These are phyloP conservation scores for Pythium oligandrum DNA, from an alignment of 352 stramenopile species.

Conservation along the genomic window DNA sequence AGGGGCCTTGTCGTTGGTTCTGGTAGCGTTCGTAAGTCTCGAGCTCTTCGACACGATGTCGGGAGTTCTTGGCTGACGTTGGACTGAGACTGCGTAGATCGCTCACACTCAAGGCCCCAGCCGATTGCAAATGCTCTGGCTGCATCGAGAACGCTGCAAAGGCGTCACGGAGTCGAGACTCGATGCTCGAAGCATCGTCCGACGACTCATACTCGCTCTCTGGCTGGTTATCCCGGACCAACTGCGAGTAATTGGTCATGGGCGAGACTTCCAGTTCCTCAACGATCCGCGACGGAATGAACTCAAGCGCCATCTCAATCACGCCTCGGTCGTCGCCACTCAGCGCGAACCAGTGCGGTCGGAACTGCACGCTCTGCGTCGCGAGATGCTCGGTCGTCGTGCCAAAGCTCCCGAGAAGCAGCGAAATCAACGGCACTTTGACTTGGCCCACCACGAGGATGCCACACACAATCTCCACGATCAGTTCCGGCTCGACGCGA, in stretches of 20 bases:
- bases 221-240: background rate
- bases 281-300: constrained; percentile 20
- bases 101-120: no score
- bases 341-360: constrained; percentile 41
- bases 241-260: no score
- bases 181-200: no score
- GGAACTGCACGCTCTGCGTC: constrained; percentile 13
- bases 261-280: background rate
- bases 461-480: constrained; percentile 53
- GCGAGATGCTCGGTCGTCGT: constrained; percentile 8
- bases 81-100: no score
- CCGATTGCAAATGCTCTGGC: no score
- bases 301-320: constrained; percentile 49
- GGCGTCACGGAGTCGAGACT: no score
- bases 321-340: constrained; percentile 32
- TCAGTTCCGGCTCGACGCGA: constrained; percentile 33
- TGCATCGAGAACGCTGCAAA: no score
- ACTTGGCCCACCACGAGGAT: constrained; percentile 37
- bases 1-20: no score
- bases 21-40: no score
- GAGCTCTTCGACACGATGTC: no score
- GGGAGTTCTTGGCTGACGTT: no score
- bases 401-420: constrained; percentile 16
- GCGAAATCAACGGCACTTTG: constrained; percentile 16
- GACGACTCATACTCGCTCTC: constrained; percentile 9